These are phyloP conservation scores for Umbelopsis sp. DNA, from an alignment of 371 early-diverging fungal species.

Conservation along the genomic window DNA sequence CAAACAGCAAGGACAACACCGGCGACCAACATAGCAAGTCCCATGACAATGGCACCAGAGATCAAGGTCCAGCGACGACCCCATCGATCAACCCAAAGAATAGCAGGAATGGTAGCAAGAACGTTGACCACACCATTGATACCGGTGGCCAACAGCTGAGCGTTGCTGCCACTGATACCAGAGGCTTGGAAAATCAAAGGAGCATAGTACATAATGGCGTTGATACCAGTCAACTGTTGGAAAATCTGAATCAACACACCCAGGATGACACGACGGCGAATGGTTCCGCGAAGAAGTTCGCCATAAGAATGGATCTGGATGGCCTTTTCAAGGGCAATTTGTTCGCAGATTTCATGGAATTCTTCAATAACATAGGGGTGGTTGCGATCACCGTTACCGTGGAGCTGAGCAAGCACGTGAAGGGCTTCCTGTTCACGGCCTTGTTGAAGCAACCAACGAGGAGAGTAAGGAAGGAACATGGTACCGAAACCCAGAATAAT, in stretches of 20 bases:
- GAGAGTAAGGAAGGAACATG: slow-evolving; percentile 63
- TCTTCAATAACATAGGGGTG: slow-evolving; percentile 71
- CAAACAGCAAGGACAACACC: slow-evolving; percentile 51
- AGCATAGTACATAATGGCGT: slow-evolving; percentile 55
- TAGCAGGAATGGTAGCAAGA: slow-evolving; percentile 73
- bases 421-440: slow-evolving; percentile 80
- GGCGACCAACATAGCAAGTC: slow-evolving; percentile 44
- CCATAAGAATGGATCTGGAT: slow-evolving; percentile 67
- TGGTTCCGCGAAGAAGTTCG: slow-evolving; percentile 72
- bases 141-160: slow-evolving; percentile 70
- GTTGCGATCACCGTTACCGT: slow-evolving; percentile 58
- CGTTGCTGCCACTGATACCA: slow-evolving; percentile 54
- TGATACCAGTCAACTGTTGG: slow-evolving; percentile 61
- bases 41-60: slow-evolving; percentile 49
- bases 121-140: slow-evolving; percentile 78
- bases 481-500: slow-evolving; percentile 46
- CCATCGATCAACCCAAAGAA: slow-evolving; percentile 58
- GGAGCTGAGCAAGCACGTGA: slow-evolving; percentile 74
- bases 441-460: slow-evolving; percentile 73
- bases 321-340: slow-evolving; percentile 68
- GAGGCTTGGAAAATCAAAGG: slow-evolving; percentile 73
- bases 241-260: slow-evolving; percentile 77
- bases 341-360: slow-evolving; percentile 74
- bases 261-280: slow-evolving; percentile 63
- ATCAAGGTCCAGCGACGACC: slow-evolving; percentile 53